Evolutionary conservation across 208 protist species (phyloP), one percentile per base, ranked within the genome.

Genomic region (Wallacemonas collosoma): DNA sequence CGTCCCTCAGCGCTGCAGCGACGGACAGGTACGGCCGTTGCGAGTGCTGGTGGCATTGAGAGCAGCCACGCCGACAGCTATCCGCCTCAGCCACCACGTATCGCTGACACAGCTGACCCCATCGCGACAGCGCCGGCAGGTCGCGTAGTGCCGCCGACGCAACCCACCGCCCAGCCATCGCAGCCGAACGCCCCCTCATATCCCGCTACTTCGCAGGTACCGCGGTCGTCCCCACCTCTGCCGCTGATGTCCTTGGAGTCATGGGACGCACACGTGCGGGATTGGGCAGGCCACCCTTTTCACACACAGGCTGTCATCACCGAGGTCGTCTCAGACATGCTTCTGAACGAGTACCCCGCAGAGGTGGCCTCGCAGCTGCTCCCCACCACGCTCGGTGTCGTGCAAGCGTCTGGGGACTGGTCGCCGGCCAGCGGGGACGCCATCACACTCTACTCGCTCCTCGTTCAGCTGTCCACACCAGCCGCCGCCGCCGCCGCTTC

Each of bases 261-360:
- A 51, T 76, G 63, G 76, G 48, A 47, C 12, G 50, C 54, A 2
- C 70, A 83, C 61, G 57, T 62, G 17, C 56, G 61, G 1, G 48
- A 60, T 15, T 62, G 55, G 12, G 51, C 69, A 8, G 56, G 79
- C 41, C 62, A 58, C 5, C 76, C 80, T 2, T 91, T 91, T 53
- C 41, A 50, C 64, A 91, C 86, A 0, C 60, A 76, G 7, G 82
- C 80, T 57, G 83, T 88, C 70, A 85, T 91, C 71, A 80, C 74
- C 7, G 79, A 80, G n/a, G 86, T 91, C 9, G 75, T 86, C 3
- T 88, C 82, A 1, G 86, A 91, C 51, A 76, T 91, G 68, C 67
- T 86, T 9, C 86, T 91, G 62, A 80, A 85, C 65, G 84, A 89
- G 45, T 62, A 68, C 41, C 44, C 64, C 5, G 40, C 39, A 55